Evolutionary conservation across 208 protist genomes (phyloP), one percentile per base, ranked within the genome.

Genomic region (Leishmania major): DNA sequence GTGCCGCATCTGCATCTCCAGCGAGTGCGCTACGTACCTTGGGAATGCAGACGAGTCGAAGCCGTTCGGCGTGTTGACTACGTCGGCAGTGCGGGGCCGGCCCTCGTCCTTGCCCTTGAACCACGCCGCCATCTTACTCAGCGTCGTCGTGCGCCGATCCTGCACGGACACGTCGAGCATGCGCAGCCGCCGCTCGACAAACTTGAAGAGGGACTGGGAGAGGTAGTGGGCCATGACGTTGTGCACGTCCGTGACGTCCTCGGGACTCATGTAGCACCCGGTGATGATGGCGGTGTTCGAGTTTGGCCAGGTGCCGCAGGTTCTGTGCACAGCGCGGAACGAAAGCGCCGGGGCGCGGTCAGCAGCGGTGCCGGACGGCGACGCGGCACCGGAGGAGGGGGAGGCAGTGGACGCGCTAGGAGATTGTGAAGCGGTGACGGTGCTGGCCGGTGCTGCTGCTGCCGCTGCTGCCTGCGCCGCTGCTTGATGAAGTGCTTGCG

Each of bases 1-100:
- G 55, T 90, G 91, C 1, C 94, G 92, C 92, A 95, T 96, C 83
- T 94, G 92, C 92, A 97, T 93, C 75, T 96, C 91, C 25, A 97
- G 69, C 45, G 92, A 94, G 67, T 82, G 85, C 22, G 90, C 86
- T 59, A 92, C 70, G 86, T 96, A 97, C 76, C 72, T 87, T 19
- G 87, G 70, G 53, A 43, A 59, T 35, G 31, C 62, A n/a, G 72
- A 67, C 37, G 70, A 57, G 72, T 78, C 81, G 7, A 78, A 60
- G 74, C 70, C 74, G 81, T 60, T 47, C 31, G 77, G 75, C 28
- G 37, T 49, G 37, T 81, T 64, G 35, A 80, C 57, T 6, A 85
- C 78, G n/a, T 85, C 81, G 13, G 80, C 78, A n/a, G 73, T 72
- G 79, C 84, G 84, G 15, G 91, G 83, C 72, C 93, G 93, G 17